Percentiles rank a stretch among this genome's conserved stretches.
Evolutionary conservation across 352 stramenopile species (phyloP).

Genomic region (Phytopythium mirpurense): DNA sequence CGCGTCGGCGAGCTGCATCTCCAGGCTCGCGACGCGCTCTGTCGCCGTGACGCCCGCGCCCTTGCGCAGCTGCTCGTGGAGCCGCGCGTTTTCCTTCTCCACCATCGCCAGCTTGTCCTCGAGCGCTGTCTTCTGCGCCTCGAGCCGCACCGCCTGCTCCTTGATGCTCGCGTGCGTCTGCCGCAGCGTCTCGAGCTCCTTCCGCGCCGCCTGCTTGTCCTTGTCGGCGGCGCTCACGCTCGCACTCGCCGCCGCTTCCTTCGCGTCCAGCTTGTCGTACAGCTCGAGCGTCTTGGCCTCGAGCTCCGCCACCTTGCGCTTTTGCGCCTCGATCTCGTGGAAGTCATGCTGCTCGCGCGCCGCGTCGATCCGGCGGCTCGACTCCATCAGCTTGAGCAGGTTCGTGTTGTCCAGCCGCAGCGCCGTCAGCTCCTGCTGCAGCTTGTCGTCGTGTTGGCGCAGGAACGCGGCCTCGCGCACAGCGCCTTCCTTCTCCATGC

Average conservation of each 20-base stretch:
- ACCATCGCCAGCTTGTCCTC: slow-evolving; percentile 38
- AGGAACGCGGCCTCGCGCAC: slow-evolving; percentile 40
- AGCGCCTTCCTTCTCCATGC: slow-evolving; percentile 45
- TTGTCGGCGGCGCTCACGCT: slow-evolving; percentile 43
- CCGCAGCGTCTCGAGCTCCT: slow-evolving; percentile 35
- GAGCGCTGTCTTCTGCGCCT: slow-evolving; percentile 44
- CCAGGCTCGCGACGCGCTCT: slow-evolving; percentile 54
- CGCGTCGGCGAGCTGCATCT: slow-evolving; percentile 54
- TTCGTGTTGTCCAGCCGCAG: slow-evolving; percentile 75
- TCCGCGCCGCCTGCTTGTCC: slow-evolving; percentile 48
- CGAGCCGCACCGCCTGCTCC: slow-evolving; percentile 39
- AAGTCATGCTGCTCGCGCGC: slow-evolving; percentile 51
- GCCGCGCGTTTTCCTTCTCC: slow-evolving; percentile 50
- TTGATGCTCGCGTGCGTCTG: slow-evolving; percentile 26
- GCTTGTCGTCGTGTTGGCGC: slow-evolving; percentile 59
- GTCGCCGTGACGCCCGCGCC: slow-evolving; percentile 47
- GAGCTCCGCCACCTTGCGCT: slow-evolving; percentile 36
- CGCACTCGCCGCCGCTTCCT: slow-evolving; percentile 39
- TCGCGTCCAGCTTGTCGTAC: slow-evolving; percentile 60
- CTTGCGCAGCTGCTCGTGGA: slow-evolving; percentile 61
- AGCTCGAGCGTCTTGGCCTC: slow-evolving; percentile 56
- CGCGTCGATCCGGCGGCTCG: slow-evolving; percentile 58
- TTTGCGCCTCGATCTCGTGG: slow-evolving; percentile 36
- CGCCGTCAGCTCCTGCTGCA: slow-evolving; percentile 48
- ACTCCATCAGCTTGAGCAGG: slow-evolving; percentile 76